Evolutionary conservation across 306 rosid genomes (phyloP), one percentile per base, ranked within the genome.

Genomic region (Begonia masoniana): DNA sequence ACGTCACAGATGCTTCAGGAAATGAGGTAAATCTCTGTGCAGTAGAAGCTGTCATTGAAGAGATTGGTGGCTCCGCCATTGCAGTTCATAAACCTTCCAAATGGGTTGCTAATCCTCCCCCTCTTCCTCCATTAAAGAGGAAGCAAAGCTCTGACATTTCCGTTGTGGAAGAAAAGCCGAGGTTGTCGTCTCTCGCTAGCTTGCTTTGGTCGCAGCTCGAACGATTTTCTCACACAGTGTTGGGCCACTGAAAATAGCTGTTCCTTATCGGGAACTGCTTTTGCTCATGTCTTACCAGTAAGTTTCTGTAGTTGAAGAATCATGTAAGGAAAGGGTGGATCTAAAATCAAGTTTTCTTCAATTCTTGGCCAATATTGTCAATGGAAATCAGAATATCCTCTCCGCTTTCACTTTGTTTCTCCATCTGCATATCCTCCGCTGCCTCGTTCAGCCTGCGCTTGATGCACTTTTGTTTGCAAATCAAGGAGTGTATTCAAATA

Each of bases 161-260:
- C 1, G 21, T 3, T 41, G 51, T 42, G 4, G 80, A 66, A 55
- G 71, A 59, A 7, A 71, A 53, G 54, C 75, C 79, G 5, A 70
- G 62, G 59, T 61, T 66, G 42, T 83, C 39, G 7, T 31, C 96
- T 41, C 35, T 86, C 4, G 96, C 93, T 55, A 70, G 74, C 76
- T 56, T 81, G 73, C 49, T 92, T 7, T 66, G 99, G 96, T 75
- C 95, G 24, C 93, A 71, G 15, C 62, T 92, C 4, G 99, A 71
- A 57, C 74, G 94, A 19, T 70, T 92, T 46, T 86, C 93, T 0
- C 13, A 63, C 52, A 76, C 52, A 60, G 79, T 55, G 62, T 79
- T 5, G 64, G 62, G 68, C 70, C 77, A 5, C 73, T 63, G 71
- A 5, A 45, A 45, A n/a, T 10, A 11, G 13, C 15, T 23, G 50